Evolutionary conservation across 73 alveolate genomes (phyloP).

Genomic region (Paraurostyla sp.): DNA sequence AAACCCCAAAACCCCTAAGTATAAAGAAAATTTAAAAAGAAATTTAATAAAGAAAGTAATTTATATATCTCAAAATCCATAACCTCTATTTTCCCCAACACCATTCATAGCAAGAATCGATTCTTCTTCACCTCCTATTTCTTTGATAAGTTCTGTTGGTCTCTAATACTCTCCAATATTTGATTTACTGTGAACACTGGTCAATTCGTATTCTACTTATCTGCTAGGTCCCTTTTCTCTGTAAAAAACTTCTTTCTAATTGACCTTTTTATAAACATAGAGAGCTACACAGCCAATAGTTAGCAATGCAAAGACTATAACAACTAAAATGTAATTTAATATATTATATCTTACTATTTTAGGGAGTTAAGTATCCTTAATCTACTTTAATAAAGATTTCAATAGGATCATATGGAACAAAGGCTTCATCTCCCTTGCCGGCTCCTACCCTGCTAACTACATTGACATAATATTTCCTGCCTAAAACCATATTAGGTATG

Average conservation of each 20-base stretch:
- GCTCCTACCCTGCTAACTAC: not conserved
- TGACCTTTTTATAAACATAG: not conserved
- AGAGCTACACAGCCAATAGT: not conserved
- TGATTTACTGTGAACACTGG: not conserved
- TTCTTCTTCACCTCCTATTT: no score
- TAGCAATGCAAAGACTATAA: not conserved
- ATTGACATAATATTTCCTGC: not conserved
- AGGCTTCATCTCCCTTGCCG: not conserved
- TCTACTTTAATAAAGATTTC: not conserved
- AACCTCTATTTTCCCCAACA: no score
- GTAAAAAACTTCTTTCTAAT: not conserved
- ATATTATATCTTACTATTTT: not conserved
- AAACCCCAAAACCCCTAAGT: no score
- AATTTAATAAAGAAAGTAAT: no score
- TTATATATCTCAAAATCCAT: no score
- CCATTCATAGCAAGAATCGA: no score
- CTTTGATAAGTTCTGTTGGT: conserved; percentile 20
- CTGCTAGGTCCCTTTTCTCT: not conserved
- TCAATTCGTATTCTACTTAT: conserved; percentile 19
- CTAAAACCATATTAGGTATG: not conserved
- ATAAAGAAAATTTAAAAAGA: no score
- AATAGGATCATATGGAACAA: conserved; percentile 9
- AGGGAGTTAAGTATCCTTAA: not conserved
- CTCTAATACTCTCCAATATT: not conserved
- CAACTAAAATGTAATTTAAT: not conserved